These are phyloP conservation scores for Sugiyamaella paludigena DNA, from an alignment of 1,139 yeast species.

Conservation along the genomic window DNA sequence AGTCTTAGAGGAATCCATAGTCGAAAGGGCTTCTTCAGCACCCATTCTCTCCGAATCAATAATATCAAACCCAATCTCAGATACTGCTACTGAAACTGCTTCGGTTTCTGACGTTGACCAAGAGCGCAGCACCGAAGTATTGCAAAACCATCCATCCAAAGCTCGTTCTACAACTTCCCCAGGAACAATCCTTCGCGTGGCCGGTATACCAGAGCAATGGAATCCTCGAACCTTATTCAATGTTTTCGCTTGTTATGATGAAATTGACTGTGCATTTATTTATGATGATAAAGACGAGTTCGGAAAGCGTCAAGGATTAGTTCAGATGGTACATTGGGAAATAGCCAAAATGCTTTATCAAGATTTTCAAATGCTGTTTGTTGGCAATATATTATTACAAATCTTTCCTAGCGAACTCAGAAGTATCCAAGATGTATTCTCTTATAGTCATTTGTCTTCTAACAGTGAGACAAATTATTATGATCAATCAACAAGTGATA, in stretches of 20 bases:
- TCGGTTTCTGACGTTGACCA: too few relatives aligned
- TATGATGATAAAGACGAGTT: constrained; percentile 22
- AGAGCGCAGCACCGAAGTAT: too few relatives aligned
- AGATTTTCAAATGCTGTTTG: constrained; percentile 8
- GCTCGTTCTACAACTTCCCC: neutral
- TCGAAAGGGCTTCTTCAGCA: too few relatives aligned
- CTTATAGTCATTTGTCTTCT: constrained; percentile 9
- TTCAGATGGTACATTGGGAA: constrained; percentile 17
- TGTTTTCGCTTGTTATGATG: constrained; percentile 19
- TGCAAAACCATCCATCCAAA: too few relatives aligned
- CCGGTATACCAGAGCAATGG: constrained; percentile 25
- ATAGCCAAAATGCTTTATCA: constrained; percentile 8
- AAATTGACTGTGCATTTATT: constrained; percentile 19
- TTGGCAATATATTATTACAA: constrained; percentile 10
- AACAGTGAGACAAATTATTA: constrained; percentile 12
- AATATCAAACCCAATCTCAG: too few relatives aligned
- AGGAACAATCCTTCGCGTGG: constrained; percentile 17
- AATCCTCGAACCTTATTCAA: constrained; percentile 19
- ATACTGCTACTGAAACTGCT: too few relatives aligned
- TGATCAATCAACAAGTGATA: constrained; percentile 1
- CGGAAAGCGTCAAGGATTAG: constrained; percentile 22
- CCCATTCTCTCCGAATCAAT: too few relatives aligned
- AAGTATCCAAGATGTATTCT: constrained; percentile 10
- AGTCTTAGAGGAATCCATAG: too few relatives aligned
- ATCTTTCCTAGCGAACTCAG: constrained; percentile 13